These are phyloP conservation scores for Chrysanthemum makinoi DNA, from an alignment of 129 eudicot genomes.

Conservation along the genomic window DNA sequence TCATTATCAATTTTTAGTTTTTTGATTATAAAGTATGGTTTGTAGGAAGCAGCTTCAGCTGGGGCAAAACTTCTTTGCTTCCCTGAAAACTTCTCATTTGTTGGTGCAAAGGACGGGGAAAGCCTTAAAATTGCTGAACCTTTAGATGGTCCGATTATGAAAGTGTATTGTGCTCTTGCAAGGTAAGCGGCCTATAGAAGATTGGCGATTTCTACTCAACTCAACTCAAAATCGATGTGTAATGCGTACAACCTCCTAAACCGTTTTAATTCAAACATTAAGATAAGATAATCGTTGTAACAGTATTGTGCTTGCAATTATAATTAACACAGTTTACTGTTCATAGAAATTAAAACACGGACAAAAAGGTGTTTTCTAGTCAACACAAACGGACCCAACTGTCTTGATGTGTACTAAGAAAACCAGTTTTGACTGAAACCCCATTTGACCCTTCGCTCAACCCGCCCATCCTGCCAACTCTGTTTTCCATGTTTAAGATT, in stretches of 20 bases:
- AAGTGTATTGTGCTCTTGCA: slow-evolving; percentile 80
- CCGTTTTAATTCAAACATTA: not conserved
- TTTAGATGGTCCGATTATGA: slow-evolving; percentile 83
- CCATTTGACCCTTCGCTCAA: not conserved
- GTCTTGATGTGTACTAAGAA: not conserved
- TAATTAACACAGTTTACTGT: not conserved
- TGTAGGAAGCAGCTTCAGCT: slow-evolving; percentile 85
- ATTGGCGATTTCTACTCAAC: too few species aligned
- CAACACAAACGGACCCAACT: not conserved
- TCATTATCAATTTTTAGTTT: slow-evolving; percentile 1
- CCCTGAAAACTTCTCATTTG: slow-evolving; percentile 90
- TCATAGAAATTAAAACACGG: not conserved
- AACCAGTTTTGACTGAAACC: not conserved
- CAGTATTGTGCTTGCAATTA: not conserved
- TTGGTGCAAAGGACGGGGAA: slow-evolving; percentile 71
- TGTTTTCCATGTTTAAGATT: not conserved
- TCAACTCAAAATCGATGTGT: not conserved
- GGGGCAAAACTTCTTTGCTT: slow-evolving; percentile 85
- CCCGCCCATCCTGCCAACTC: not conserved
- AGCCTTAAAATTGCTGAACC: slow-evolving; percentile 79
- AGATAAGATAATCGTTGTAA: not conserved
- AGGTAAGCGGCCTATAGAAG: slow-evolving; percentile 37
- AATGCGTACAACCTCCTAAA: not conserved
- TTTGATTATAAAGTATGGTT: slow-evolving; percentile 13
- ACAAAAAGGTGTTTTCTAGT: not conserved